Evolutionary conservation across 768 basidiomycete genomes (phyloP).

Genomic region (Fomitopsis serialis): DNA sequence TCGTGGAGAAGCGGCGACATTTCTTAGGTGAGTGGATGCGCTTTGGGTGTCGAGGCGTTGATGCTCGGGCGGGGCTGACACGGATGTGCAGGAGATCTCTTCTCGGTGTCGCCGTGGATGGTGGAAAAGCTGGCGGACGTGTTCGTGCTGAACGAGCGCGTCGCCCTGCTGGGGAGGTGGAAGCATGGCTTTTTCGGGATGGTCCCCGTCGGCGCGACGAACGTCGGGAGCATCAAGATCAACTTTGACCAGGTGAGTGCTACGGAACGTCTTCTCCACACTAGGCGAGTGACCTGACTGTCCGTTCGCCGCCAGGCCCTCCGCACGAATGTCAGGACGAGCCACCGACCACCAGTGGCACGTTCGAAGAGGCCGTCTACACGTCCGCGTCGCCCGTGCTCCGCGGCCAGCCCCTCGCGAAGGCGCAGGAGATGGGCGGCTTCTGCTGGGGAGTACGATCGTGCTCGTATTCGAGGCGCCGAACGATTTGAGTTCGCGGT

Average conservation of each 20-base stretch:
- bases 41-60: background rate
- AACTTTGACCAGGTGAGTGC: conserved; percentile 80
- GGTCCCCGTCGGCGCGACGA: conserved; percentile 97
- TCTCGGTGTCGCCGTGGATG: conserved; percentile 95
- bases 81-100: conserved; percentile 71
- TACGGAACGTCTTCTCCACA: background rate
- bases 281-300: background rate
- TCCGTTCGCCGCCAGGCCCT: conserved; percentile 47
- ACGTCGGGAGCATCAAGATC: conserved; percentile 93
- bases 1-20: conserved; percentile 92
- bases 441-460: conserved; percentile 94
- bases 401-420: conserved; percentile 78
- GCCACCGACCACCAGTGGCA: conserved; percentile 71
- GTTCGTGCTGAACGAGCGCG: conserved; percentile 97
- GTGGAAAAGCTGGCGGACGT: conserved; percentile 86
- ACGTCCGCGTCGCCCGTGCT: conserved; percentile 76
- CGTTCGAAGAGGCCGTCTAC: conserved; percentile 91
- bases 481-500: conserved; percentile 67
- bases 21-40: conserved; percentile 67
- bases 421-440: conserved; percentile 96
- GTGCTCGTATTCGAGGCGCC: conserved; percentile 98
- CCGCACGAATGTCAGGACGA: conserved; percentile 81
- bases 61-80: background rate
- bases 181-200: conserved; percentile 93
- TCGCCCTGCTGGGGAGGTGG: conserved; percentile 93